Base-by-base conservation (phyloP, 192 early-diverging fungal genomes). In the Entomortierella parvispora region DNA sequence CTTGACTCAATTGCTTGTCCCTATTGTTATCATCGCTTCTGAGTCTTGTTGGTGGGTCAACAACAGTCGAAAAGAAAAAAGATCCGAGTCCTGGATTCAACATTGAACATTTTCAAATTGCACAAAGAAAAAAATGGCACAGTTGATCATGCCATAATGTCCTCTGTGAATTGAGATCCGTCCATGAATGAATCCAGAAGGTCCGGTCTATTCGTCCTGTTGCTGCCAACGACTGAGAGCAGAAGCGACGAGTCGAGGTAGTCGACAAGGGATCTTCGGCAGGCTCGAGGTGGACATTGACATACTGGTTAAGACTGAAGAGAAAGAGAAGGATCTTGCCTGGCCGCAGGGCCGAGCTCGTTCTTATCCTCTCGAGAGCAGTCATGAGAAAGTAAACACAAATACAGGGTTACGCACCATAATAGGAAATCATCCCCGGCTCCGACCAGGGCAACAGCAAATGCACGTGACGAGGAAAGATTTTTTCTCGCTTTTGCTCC, bases 251-350 rank as follows among this genome's bases (percentile, higher is more conserved):
- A 44, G 15, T 42, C 10, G 40, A 25, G n/a, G n/a, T n/a, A n/a
- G n/a, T n/a, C n/a, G n/a, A n/a, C n/a, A n/a, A n/a, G n/a, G n/a
- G n/a, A n/a, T n/a, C n/a, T n/a, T n/a, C n/a, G n/a, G n/a, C n/a
- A n/a, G n/a, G n/a, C n/a, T n/a, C n/a, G n/a, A n/a, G n/a, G n/a
- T n/a, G n/a, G n/a, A n/a, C n/a, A n/a, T 37, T 43, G 28, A 72
- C 70, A 62, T 72, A 72, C 70, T 72, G 70, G 61, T 59, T 65
- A 65, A 59, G 58, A 72, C 55, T 62, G 60, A 57, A 64, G 48
- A 62, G 70, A 72, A 72, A 72, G 70, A 72, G 70, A 72, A 72
- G 62, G 70, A 72, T 72, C 70, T 65, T 25, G 7, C 34, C 32
- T 22, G 62, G 57, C 43, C 65, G 70, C 48, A 52, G 57, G 12